A percentile compares a stretch with the other conserved stretches of the same genome.
Conservation (phyloP, 2,329 filamentous ascomycete species). For the Geosmithia putterillii region DNA sequence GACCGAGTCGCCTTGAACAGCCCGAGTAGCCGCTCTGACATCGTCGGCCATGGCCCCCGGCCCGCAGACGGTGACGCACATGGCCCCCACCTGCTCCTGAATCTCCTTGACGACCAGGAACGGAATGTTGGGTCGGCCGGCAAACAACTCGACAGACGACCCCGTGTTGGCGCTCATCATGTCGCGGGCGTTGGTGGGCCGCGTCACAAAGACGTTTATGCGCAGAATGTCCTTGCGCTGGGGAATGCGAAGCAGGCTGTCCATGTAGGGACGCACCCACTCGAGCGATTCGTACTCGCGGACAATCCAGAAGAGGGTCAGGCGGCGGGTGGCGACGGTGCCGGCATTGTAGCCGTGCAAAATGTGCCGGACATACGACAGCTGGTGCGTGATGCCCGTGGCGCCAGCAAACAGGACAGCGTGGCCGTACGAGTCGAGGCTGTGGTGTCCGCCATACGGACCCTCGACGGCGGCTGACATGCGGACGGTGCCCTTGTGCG, state of each 20-base stretch:
- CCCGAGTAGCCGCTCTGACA: conserved; percentile 55
- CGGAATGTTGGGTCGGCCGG: conserved; percentile 73
- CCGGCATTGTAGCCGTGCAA: conserved; percentile 56
- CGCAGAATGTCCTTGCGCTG: conserved; percentile 70
- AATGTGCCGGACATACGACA: conserved; percentile 74
- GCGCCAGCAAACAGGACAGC: conserved; percentile 83
- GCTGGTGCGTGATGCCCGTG: conserved; percentile 89
- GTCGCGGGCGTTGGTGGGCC: conserved; percentile 72
- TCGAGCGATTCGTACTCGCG: conserved; percentile 81
- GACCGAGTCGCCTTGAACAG: conserved; percentile 48
- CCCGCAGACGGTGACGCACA: conserved; percentile 75
- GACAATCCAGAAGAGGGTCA: conserved; percentile 87
- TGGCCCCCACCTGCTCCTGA: conserved; percentile 70
- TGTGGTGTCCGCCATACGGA: conserved; percentile 75
- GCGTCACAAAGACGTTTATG: conserved; percentile 82
- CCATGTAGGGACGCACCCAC: conserved; percentile 85
- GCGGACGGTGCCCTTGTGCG: conserved; percentile 37
- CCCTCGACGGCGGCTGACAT: conserved; percentile 74
- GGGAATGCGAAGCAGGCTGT: conserved; percentile 62
- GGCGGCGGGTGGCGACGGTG: conserved; percentile 66
- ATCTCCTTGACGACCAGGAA: conserved; percentile 75
- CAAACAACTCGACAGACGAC: conserved; percentile 76
- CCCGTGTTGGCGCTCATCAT: conserved; percentile 64
- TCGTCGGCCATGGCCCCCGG: conserved; percentile 66
- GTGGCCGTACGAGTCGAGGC: conserved; percentile 85